Evolutionary conservation across 75 land plant species (phyloP), one percentile per base, ranked within the genome.

Genomic region (Isoetes taiwanensis): DNA sequence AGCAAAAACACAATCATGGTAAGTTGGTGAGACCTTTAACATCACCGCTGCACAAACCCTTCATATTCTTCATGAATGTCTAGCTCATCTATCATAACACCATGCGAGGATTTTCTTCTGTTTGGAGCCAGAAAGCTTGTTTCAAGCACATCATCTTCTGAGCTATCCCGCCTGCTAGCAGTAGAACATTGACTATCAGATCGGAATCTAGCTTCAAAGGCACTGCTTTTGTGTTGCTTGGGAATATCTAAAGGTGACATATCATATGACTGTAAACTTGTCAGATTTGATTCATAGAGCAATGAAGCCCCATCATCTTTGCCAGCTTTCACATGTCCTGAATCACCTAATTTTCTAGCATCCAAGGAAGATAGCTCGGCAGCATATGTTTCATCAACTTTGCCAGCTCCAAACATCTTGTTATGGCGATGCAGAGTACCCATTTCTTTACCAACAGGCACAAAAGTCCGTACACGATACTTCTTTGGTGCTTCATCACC

Each of bases 371-470:
- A 61, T 11, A 66, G 23, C 32, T 69, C 70, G 12, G 76, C 65
- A 4, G 76, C 64, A 56, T 70, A 60, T 17, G 75, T 35, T 25
- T 75, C 81, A 59, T 82, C 84, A 4, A 68, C 3, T 60, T 75
- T 82, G 30, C 58, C 57, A 56, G 71, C 54, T 2, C 77, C 77
- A 63, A 59, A 56, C 68, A 69, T 61, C 31, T 75, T 64, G 32
- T 66, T 78, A 67, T 73, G 74, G 38, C 59, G 77, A 48, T 86
- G 73, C 19, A 74, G 69, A 28, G 79, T 64, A 53, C 84, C 96
- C 90, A 88, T 84, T 43, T 93, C 98, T 17, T 64, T 89, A 2
- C 84, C 90, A 32, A 90, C 84, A 32, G 85, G 90, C 41, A 93
- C 96, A 73, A 93, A 84, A 3, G 98, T 93, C 0, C 90, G 75